phyloP scores from a whole-genome alignment of 169 alveolate species.

The Plasmodium coatneyi region DNA sequence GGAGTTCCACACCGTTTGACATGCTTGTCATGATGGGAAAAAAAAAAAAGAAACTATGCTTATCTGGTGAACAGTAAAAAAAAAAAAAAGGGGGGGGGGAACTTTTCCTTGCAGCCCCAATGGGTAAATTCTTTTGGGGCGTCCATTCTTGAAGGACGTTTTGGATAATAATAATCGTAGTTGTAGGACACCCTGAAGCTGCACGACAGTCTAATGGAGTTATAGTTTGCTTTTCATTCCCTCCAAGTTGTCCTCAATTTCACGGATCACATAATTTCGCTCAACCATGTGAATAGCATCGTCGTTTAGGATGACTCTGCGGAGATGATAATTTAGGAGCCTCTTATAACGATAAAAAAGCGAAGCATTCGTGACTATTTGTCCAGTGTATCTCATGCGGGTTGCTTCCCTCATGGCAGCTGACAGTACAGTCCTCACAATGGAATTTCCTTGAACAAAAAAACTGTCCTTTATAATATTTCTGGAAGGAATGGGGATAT shows the following conservation, averaged over 20 bases:
- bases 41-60: neutral
- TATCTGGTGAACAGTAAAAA: neutral
- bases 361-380: neutral
- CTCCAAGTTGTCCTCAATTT: neutral
- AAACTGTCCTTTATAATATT: neutral
- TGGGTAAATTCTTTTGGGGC: neutral
- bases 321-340: neutral
- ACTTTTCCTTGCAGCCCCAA: neutral
- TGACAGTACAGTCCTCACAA: slow-evolving; percentile 16
- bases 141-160: neutral
- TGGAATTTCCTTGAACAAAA: slow-evolving; percentile 4
- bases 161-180: neutral
- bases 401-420: slow-evolving; percentile 5
- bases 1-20: neutral
- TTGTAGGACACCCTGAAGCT: neutral
- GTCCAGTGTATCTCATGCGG: slow-evolving; percentile 21
- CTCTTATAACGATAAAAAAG: slow-evolving; percentile 16
- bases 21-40: neutral
- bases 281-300: neutral
- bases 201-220: neutral
- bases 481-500: neutral
- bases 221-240: neutral
- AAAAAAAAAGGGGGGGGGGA: neutral
- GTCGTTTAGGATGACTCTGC: neutral
- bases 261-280: neutral